These are phyloP conservation scores for Sugiyamaella americana DNA, from an alignment of 805 yeast species.

Conservation along the genomic window DNA sequence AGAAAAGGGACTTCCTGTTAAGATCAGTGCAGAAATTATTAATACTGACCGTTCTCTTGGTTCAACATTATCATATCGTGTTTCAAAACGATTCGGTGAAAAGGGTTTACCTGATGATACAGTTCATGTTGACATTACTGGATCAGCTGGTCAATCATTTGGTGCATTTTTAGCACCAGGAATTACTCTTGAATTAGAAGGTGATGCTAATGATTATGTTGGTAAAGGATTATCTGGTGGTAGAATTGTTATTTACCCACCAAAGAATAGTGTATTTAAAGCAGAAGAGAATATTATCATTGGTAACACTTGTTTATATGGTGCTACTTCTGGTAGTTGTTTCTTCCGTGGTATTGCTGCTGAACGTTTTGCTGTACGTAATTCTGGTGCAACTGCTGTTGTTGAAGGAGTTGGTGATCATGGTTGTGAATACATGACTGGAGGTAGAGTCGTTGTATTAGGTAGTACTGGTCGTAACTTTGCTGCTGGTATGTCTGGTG, in stretches of 20 bases:
- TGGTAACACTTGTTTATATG: constrained; percentile 96
- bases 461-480: constrained; percentile 89
- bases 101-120: constrained; percentile 93
- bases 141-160: constrained; percentile 97
- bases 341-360: constrained; percentile 97
- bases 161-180: constrained; percentile 98
- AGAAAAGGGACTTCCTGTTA: constrained; percentile 92
- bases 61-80: constrained; percentile 87
- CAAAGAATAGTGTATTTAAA: constrained; percentile 72
- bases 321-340: constrained; percentile 94
- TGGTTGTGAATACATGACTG: constrained; percentile 99
- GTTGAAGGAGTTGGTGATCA: constrained; percentile 98
- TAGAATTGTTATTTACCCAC: constrained; percentile 86
- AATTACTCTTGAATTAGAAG: constrained; percentile 88
- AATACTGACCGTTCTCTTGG: constrained; percentile 97
- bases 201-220: constrained; percentile 97
- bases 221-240: constrained; percentile 98
- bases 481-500: constrained; percentile 99
- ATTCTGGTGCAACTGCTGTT: constrained; percentile 96
- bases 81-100: constrained; percentile 90
- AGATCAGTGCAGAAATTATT: constrained; percentile 86
- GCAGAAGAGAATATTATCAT: constrained; percentile 95
- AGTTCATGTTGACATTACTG: constrained; percentile 82
- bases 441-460: constrained; percentile 92
- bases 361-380: constrained; percentile 96